Evolutionary conservation across 129 eudicot genomes (phyloP).

Genomic region (Centrapalus pauciflorus): DNA sequence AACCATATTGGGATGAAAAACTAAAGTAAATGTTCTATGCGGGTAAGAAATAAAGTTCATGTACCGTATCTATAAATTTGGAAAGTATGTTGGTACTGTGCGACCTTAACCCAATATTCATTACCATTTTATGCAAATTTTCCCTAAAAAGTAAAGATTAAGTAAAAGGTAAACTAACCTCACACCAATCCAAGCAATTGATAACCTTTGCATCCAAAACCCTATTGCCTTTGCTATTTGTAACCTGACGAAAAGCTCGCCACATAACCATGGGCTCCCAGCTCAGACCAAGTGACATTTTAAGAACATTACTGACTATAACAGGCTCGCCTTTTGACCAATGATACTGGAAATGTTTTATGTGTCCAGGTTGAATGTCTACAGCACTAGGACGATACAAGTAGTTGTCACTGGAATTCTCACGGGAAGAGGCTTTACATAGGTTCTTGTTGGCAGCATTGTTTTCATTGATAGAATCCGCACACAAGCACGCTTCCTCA

Average conservation of each 20-base stretch:
- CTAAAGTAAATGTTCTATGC: no score
- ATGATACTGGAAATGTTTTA: constrained; percentile 54
- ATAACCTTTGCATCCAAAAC: constrained; percentile 36
- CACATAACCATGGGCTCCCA: constrained; percentile 91
- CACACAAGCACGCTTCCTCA: no score
- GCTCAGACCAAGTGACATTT: constrained; percentile 51
- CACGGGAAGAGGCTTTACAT: constrained; percentile 46
- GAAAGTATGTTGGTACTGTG: no score
- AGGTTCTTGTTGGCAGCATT: not conserved
- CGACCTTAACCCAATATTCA: no score
- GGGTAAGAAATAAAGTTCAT: no score
- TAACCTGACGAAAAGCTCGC: constrained; percentile 59
- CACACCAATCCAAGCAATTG: constrained; percentile 61
- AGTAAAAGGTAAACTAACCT: no score
- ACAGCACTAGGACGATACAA: constrained; percentile 50
- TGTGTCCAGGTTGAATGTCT: constrained; percentile 33
- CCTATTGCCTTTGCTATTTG: constrained; percentile 10
- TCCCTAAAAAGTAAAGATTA: no score
- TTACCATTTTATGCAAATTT: no score
- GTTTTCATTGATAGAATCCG: not conserved
- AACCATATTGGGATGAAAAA: no score
- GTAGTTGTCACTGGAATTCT: constrained; percentile 38
- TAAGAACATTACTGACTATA: constrained; percentile 55
- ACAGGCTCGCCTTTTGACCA: constrained; percentile 69
- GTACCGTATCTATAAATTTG: no score